A percentile compares a stretch with the other conserved stretches of the same genome.
Evolutionary conservation across 495 filamentous ascomycete genomes (phyloP).

Genomic region (Aspergillus incahuasiensis): DNA sequence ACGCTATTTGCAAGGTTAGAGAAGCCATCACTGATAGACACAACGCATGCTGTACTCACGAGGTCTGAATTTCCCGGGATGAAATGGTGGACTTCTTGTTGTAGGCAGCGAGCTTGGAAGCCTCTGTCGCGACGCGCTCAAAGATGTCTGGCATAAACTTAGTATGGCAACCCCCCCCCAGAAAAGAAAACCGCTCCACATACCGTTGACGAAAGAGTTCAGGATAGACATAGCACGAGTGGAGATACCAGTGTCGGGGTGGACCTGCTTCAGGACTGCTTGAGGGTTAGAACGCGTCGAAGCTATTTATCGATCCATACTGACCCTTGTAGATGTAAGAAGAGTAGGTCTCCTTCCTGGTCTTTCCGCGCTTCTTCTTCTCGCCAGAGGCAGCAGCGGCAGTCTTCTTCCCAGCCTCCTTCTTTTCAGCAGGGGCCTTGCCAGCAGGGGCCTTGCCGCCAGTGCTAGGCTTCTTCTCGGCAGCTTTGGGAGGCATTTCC

Average conservation of each 20-base stretch:
- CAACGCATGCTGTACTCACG: slow-evolving; percentile 46
- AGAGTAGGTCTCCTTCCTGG: slow-evolving; percentile 99
- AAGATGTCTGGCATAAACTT: slow-evolving; percentile 75
- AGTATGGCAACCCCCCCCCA: not conserved
- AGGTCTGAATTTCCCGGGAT: slow-evolving; percentile 98
- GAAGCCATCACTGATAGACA: slow-evolving; percentile 1
- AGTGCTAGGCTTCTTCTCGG: slow-evolving; percentile 94
- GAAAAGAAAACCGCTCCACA: slow-evolving; percentile 22
- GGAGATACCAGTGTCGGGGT: slow-evolving; percentile 99
- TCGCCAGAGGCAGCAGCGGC: slow-evolving; percentile 77
- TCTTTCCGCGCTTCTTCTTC: slow-evolving; percentile 99
- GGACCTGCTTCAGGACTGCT: slow-evolving; percentile 98
- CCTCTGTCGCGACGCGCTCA: slow-evolving; percentile 98
- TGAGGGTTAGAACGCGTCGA: slow-evolving; percentile 19
- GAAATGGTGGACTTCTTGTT: slow-evolving; percentile 99
- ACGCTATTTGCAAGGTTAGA: slow-evolving; percentile 53
- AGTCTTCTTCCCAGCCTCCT: slow-evolving; percentile 99
- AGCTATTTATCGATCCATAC: slow-evolving; percentile 34
- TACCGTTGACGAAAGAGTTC: slow-evolving; percentile 99
- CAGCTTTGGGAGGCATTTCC: slow-evolving; percentile 93
- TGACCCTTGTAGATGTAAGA: slow-evolving; percentile 99
- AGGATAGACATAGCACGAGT: slow-evolving; percentile 99
- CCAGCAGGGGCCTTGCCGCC: slow-evolving; percentile 92
- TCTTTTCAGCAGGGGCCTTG: slow-evolving; percentile 91
- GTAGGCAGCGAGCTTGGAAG: slow-evolving; percentile 97